A percentile compares a stretch with the other conserved stretches of the same genome.
Conservation (phyloP, 495 filamentous ascomycete species). For the Penicillium herquei region DNA sequence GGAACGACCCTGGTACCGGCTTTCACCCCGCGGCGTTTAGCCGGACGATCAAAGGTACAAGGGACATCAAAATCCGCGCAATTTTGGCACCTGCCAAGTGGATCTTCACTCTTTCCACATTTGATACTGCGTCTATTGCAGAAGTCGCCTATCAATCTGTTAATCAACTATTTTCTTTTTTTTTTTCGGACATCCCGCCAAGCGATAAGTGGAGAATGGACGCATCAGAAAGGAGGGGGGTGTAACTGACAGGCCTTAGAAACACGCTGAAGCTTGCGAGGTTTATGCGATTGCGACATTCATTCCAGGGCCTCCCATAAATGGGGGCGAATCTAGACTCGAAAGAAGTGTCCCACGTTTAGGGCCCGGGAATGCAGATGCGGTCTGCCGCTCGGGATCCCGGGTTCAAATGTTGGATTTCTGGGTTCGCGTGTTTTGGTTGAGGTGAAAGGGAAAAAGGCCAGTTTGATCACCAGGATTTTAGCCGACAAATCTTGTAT, state of each 20-base stretch:
- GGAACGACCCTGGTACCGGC: slow-evolving; percentile 17
- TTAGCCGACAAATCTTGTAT: not conserved
- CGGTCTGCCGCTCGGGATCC: not conserved
- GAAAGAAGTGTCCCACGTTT: not conserved
- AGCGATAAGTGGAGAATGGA: slow-evolving; percentile 17
- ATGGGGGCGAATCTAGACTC: not conserved
- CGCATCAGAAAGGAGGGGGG: slow-evolving; percentile 2
- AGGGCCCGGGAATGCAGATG: not conserved
- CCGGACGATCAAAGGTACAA: slow-evolving; percentile 70
- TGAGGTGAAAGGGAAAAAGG: slow-evolving; percentile 16
- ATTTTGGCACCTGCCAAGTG: slow-evolving; percentile 29
- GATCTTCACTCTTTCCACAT: slow-evolving; percentile 24
- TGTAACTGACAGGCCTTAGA: slow-evolving; percentile 29
- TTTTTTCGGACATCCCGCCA: not conserved
- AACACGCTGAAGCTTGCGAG: slow-evolving; percentile 33
- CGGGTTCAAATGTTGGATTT: not conserved
- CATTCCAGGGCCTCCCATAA: slow-evolving; percentile 17
- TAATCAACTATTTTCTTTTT: not conserved
- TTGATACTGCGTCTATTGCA: slow-evolving; percentile 34
- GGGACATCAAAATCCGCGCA: slow-evolving; percentile 69
- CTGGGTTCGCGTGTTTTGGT: not conserved
- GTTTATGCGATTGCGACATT: slow-evolving; percentile 35
- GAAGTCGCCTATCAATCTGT: slow-evolving; percentile 26
- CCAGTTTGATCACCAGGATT: not conserved
- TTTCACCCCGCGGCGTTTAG: slow-evolving; percentile 61